A percentile compares a stretch with the other conserved stretches of the same genome.
These are phyloP conservation scores for Trametes villosa DNA, from an alignment of 768 basidiomycete species.

Conservation along the genomic window DNA sequence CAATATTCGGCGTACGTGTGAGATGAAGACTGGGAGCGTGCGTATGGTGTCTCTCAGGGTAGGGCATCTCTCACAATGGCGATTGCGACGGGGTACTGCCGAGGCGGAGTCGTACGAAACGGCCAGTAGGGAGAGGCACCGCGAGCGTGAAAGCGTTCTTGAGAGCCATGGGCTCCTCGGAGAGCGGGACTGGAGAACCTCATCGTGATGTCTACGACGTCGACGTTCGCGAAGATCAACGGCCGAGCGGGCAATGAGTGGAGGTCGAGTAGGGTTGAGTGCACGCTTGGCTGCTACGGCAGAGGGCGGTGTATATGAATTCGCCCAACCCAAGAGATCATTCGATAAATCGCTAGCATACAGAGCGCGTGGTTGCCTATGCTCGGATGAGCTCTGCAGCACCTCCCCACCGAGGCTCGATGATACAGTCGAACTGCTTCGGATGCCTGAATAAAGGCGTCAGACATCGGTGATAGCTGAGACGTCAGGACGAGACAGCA, in stretches of 20 bases:
- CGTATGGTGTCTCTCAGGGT: too few relatives aligned
- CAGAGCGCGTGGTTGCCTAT: neutral
- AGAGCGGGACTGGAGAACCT: neutral
- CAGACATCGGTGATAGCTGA: too few relatives aligned
- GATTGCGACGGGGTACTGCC: neutral
- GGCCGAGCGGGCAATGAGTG: too few relatives aligned
- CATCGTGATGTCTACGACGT: neutral
- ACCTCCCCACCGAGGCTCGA: neutral
- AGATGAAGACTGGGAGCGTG: too few relatives aligned
- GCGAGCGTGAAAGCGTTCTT: neutral
- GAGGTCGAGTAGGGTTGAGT: too few relatives aligned
- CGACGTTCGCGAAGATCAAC: neutral
- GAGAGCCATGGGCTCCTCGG: neutral
- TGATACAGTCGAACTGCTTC: neutral
- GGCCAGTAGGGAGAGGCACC: neutral
- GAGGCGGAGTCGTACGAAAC: neutral
- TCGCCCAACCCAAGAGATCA: too few relatives aligned
- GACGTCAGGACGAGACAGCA: neutral
- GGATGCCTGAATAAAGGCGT: neutral
- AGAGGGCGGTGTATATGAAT: too few relatives aligned
- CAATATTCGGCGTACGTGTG: too few relatives aligned
- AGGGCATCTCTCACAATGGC: neutral
- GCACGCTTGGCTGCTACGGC: too few relatives aligned
- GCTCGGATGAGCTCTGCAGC: neutral
- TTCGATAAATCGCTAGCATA: too few relatives aligned